Base-by-base conservation (phyloP, 768 basidiomycete species). In the Psilocybe azurescens region DNA sequence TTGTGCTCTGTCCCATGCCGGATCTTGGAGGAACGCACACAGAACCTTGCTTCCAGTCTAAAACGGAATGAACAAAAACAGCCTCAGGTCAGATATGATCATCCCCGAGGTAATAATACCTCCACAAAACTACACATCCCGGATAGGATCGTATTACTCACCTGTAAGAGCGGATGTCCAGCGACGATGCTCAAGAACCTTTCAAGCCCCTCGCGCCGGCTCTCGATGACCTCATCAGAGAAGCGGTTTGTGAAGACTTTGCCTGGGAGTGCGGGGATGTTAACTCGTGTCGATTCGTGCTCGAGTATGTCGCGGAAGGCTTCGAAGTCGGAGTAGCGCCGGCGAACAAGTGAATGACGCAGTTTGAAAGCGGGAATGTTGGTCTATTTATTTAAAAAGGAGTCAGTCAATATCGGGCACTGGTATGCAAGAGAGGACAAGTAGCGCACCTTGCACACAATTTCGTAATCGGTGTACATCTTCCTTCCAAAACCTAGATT, bases 391-490 rank as follows among this genome's bases (percentile, higher is more conserved):
- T 9, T 16, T 28, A 49, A 1, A 41, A 13, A 24, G 33, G 33
- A 28, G n/a, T 32, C 58, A 44, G 24, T 44, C n/a, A 29, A 56
- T 33, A 51, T 39, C 24, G 30, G 36, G 5, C 11, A 33, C 33
- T 10, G 13, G 9, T 7, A 36, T 29, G 39, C 49, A 6, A 33
- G 13, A 14, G 38, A 29, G 18, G 28, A 47, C 47, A 28, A 57
- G 32, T 48, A 52, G 70, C 83, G 64, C 60, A 93, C 96, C 87
- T 95, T 95, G 85, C 95, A 97, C 49, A 98, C 90, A 60, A 99
- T 90, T 79, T 99, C 97, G 72, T 99, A 99, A 82, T 99, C 97
- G 46, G 97, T 99, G 78, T 93, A 99, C 96, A 97, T 97, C 84
- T 98, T 98, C 69, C 97, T 83, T 30, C 97, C 97, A 70, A 96